These are phyloP conservation scores for Aquilaria agallochum DNA, from an alignment of 441 rosid genomes.

Conservation along the genomic window DNA sequence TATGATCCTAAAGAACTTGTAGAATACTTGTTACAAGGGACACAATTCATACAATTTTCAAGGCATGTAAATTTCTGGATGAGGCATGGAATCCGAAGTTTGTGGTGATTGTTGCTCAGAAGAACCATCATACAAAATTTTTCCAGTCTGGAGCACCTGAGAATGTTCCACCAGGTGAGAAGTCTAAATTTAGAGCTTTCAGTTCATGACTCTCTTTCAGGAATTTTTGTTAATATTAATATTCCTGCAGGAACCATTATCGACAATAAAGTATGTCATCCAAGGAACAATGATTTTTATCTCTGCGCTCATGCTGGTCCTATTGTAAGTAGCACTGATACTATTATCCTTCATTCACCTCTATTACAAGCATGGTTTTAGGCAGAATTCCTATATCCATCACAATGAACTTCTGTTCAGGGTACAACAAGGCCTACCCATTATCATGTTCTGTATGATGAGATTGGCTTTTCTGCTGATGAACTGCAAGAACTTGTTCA, in stretches of 20 bases:
- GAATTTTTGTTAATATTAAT: too few species aligned
- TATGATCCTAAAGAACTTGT: neutral
- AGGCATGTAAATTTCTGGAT: conserved; percentile 68
- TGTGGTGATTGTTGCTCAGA: conserved; percentile 50
- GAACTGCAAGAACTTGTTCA: conserved; percentile 75
- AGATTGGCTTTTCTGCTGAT: conserved; percentile 71
- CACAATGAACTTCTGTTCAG: conserved; percentile 28
- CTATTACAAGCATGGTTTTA: too few species aligned
- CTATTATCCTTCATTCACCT: too few species aligned
- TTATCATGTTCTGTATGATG: conserved; percentile 78
- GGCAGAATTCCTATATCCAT: neutral
- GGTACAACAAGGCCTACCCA: conserved; percentile 96
- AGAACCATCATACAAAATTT: conserved; percentile 65
- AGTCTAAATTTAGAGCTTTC: neutral
- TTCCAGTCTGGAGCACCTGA: conserved; percentile 41
- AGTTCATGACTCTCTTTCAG: too few species aligned
- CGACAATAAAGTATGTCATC: conserved; percentile 82
- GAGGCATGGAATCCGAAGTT: conserved; percentile 47
- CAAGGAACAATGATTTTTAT: conserved; percentile 79
- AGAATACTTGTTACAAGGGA: neutral
- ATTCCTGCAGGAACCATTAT: conserved; percentile 63
- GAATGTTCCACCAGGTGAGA: conserved; percentile 57
- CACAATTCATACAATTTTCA: neutral
- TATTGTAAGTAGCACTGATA: conserved; percentile 59
- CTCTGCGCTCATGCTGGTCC: conserved; percentile 96